Evolutionary conservation across 1,284 basidiomycete genomes (phyloP), one percentile per base, ranked within the genome.

Genomic region (Boletus subluridellus): DNA sequence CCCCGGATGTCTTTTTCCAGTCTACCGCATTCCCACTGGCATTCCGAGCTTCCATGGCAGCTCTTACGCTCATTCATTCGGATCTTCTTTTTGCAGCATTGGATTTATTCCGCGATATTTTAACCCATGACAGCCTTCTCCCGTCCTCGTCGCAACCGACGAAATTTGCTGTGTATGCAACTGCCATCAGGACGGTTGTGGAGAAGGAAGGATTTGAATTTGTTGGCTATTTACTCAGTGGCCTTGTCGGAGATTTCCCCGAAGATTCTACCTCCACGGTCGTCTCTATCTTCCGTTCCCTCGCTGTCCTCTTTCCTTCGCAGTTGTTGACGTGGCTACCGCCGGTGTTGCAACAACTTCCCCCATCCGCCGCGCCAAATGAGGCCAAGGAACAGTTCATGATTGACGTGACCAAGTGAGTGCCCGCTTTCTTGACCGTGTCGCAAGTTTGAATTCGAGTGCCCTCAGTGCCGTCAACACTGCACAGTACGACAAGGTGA

Each of bases 181-280:
- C 80, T 4, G 77, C 84, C 21, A 91, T 98, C 61, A 83, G 82
- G 49, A 76, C 78, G 3, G 82, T 87, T 10, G 76, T 97, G 47
- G 80, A 84, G 48, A 85, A 88, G 63, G 89, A 93, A 69, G 94
- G 93, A 6, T 81, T 83, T 57, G 82, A 85, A 62, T 79, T 98
- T 26, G 74, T 90, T n/a, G 81, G 81, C 9, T 82, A 87, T 61
- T 71, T 96, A 30, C 78, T 98, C 46, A 77, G 81, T 32, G 94
- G 95, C 3, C 78, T 98, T 17, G 86, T 94, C 4, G 86, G 87
- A 34, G 87, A 90, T 59, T 98, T 95, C 72, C 92, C 92, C 3
- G 94, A 95, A 66, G 95, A 98, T 61, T 82, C 86, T 2, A 80
- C 89, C 32, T 82, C 89, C 8, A 74, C 80, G 47, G 87, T 95